Percentiles rank a stretch among this genome's conserved stretches.
Conservation (phyloP, 2,329 filamentous ascomycete species). For the Colletotrichum eleusines region DNA sequence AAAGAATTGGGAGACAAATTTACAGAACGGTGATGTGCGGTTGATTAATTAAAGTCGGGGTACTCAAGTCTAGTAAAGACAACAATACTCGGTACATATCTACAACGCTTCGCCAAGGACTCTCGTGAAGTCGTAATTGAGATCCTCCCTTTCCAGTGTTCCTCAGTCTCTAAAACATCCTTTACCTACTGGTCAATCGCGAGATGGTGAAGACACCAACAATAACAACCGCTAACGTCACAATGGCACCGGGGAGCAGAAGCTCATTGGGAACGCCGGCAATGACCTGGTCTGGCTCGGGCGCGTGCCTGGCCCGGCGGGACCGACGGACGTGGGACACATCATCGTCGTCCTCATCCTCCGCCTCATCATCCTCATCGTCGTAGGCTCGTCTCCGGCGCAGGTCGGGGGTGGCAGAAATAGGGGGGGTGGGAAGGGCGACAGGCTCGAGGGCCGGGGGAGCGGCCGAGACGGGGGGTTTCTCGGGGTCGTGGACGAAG, state of each 20-base stretch:
- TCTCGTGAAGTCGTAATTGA: conserved; percentile 54
- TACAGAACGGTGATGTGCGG: conserved; percentile 15
- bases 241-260: conserved; percentile 91
- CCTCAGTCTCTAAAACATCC: conserved; percentile 25
- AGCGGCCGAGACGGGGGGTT: conserved; percentile 80
- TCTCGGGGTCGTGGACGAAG: conserved; percentile 93
- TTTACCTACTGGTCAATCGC: conserved; percentile 70
- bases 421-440: conserved; percentile 59
- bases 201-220: conserved; percentile 92
- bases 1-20: no score
- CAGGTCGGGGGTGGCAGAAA: conserved; percentile 59
- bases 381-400: conserved; percentile 62
- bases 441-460: conserved; percentile 60
- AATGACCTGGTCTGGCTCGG: conserved; percentile 81
- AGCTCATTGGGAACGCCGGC: conserved; percentile 94
- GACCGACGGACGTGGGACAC: conserved; percentile 62
- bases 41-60: conserved; percentile 43
- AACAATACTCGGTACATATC: conserved; percentile 47
- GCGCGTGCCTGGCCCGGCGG: conserved; percentile 53
- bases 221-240: conserved; percentile 94
- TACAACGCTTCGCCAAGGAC: conserved; percentile 47
- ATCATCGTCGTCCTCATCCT: conserved; percentile 66
- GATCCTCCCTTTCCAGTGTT: conserved; percentile 31
- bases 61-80: conserved; percentile 42
- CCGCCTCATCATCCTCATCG: conserved; percentile 70